Percentiles rank a stretch among this genome's conserved stretches.
These are phyloP conservation scores for Lepiota subincarnata DNA, from an alignment of 768 basidiomycete genomes.

Conservation along the genomic window DNA sequence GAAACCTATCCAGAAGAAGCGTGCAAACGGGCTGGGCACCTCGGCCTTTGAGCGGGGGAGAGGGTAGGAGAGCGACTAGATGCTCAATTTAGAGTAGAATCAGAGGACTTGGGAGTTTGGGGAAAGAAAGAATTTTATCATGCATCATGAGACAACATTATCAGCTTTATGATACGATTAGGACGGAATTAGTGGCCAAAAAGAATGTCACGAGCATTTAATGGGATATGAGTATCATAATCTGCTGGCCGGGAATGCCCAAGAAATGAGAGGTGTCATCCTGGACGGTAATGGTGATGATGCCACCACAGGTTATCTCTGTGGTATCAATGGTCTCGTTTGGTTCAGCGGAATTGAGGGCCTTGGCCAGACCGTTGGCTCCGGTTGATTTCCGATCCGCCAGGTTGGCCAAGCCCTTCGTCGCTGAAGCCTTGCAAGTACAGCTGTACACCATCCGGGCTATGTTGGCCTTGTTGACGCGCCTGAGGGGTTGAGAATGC, in stretches of 20 bases:
- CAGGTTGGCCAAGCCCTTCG: neutral
- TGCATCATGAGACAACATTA: neutral
- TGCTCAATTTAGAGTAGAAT: neutral
- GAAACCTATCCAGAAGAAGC: neutral
- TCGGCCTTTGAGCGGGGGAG: neutral
- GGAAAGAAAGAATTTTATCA: neutral
- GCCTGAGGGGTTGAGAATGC: neutral
- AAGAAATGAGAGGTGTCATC: conserved; percentile 24
- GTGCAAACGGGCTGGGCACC: neutral
- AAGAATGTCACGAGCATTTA: neutral
- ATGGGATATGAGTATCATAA: conserved; percentile 15
- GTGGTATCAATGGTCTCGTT: neutral
- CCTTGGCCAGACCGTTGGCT: neutral
- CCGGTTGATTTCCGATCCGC: neutral
- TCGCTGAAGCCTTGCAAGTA: neutral
- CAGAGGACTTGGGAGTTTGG: neutral
- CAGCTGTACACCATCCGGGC: neutral
- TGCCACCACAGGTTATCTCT: conserved; percentile 18
- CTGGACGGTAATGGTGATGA: conserved; percentile 18
- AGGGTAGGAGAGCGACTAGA: neutral
- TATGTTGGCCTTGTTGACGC: neutral
- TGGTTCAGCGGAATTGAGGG: too few relatives aligned
- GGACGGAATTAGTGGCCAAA: neutral
- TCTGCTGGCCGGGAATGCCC: conserved; percentile 24
- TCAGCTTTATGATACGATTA: neutral